These are phyloP conservation scores for Metschnikowia lachancei DNA, from an alignment of 805 yeast genomes.

Conservation along the genomic window DNA sequence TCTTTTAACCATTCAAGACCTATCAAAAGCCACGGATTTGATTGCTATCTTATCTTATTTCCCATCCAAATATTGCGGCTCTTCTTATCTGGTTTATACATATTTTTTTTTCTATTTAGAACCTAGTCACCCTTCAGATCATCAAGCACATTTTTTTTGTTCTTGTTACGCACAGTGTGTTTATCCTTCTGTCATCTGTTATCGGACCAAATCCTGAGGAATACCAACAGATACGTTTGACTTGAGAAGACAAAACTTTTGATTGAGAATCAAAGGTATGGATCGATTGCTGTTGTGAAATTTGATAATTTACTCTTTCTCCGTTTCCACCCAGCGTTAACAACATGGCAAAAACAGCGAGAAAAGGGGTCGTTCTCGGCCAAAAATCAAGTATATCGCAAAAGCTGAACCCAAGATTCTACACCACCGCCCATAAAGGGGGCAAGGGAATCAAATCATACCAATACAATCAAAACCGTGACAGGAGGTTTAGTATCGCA, in stretches of 20 bases:
- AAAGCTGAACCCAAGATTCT: conserved; percentile 15
- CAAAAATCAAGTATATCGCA: conserved; percentile 11
- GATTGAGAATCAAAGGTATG: conserved; percentile 1
- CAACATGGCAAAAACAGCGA: conserved; percentile 35
- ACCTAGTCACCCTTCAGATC: too few species aligned
- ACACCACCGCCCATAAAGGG: conserved; percentile 20
- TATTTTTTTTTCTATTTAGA: neutral
- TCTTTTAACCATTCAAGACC: neutral
- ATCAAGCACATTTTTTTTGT: neutral
- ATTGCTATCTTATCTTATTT: neutral
- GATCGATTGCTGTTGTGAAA: neutral
- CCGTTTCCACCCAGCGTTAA: neutral
- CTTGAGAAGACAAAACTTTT: neutral
- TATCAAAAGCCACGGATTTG: neutral
- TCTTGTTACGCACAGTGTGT: conserved; percentile 3
- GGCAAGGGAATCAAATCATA: conserved; percentile 35
- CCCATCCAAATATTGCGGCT: neutral
- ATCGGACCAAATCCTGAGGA: neutral
- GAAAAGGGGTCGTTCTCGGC: conserved; percentile 20
- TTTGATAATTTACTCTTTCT: neutral
- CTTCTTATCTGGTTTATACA: neutral
- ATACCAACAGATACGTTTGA: too few species aligned
- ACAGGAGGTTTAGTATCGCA: conserved; percentile 36
- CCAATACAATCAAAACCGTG: conserved; percentile 15
- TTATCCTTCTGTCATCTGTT: neutral